These are phyloP conservation scores for Quercus cerris DNA, from an alignment of 306 rosid genomes.

Conservation along the genomic window DNA sequence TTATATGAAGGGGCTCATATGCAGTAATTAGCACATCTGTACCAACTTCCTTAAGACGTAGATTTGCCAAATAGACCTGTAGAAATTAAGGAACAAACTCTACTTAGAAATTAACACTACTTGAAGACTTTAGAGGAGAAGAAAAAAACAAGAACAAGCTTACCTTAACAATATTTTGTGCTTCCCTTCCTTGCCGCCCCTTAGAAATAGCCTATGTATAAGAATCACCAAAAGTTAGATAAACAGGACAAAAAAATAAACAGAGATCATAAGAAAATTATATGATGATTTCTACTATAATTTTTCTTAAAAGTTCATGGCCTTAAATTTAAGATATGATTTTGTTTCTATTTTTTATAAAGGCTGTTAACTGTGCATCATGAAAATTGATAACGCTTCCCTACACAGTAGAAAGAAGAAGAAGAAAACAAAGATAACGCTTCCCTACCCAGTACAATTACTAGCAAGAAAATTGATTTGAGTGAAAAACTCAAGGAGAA, in stretches of 20 bases:
- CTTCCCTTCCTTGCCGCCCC: conserved; percentile 95
- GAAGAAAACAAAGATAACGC: neutral
- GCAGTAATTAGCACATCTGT: conserved; percentile 80
- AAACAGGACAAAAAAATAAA: neutral
- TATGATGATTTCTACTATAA: neutral
- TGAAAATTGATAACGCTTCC: neutral
- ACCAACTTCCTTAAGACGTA: conserved; percentile 74
- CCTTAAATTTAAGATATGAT: neutral
- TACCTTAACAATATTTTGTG: conserved; percentile 87
- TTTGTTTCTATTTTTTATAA: neutral
- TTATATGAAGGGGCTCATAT: conserved; percentile 83
- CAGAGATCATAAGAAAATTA: neutral
- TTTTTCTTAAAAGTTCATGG: neutral
- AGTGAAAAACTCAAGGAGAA: neutral
- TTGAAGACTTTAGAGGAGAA: neutral
- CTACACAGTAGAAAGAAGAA: neutral
- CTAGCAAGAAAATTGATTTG: neutral
- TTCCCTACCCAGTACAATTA: neutral
- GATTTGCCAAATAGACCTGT: conserved; percentile 86
- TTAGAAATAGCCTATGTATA: conserved; percentile 68
- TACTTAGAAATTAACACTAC: conserved; percentile 7
- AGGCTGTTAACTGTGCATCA: conserved; percentile 1
- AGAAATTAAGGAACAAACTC: conserved; percentile 9
- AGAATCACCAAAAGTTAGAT: conserved; percentile 1
- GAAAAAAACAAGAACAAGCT: conserved; percentile 11